Evolutionary conservation across 345 rosid species (phyloP).

Genomic region (Pseudoturritis turrita): DNA sequence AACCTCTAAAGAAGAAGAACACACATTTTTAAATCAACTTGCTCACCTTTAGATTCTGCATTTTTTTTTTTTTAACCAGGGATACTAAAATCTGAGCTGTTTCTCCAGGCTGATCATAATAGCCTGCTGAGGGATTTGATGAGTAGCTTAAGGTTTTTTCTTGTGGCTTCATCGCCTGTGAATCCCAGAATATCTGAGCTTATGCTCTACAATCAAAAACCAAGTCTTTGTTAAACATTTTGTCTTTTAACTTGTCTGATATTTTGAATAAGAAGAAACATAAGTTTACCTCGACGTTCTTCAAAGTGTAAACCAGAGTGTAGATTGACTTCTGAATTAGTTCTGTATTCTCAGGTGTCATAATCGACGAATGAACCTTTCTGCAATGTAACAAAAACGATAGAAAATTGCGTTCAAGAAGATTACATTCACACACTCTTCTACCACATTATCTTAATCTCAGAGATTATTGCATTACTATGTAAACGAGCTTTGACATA

Average conservation of each 20-base stretch:
- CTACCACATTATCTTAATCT: background rate
- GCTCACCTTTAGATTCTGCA: slow-evolving; percentile 8
- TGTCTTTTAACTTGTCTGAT: background rate
- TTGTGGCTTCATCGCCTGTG: slow-evolving; percentile 96
- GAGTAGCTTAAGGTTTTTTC: slow-evolving; percentile 77
- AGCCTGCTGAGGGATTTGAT: slow-evolving; percentile 96
- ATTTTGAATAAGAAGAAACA: background rate
- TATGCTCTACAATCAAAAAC: slow-evolving; percentile 59
- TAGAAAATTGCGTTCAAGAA: background rate
- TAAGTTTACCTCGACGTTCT: slow-evolving; percentile 81
- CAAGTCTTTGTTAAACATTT: background rate
- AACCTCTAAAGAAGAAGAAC: background rate
- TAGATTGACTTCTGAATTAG: slow-evolving; percentile 77
- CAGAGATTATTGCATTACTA: background rate
- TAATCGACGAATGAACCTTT: slow-evolving; percentile 66
- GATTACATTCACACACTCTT: background rate
- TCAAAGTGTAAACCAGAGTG: slow-evolving; percentile 82
- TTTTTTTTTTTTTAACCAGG: background rate
- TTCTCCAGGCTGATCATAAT: slow-evolving; percentile 38
- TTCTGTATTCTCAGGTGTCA: slow-evolving; percentile 94
- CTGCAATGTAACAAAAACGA: slow-evolving; percentile 30
- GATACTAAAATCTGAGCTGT: background rate
- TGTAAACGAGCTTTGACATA: background rate
- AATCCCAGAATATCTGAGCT: slow-evolving; percentile 94
- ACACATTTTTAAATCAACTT: slow-evolving; percentile 14